A percentile compares a stretch with the other conserved stretches of the same genome.
These are phyloP conservation scores for Penicillium sp. DNA, from an alignment of 2,329 filamentous ascomycete species.

Conservation along the genomic window DNA sequence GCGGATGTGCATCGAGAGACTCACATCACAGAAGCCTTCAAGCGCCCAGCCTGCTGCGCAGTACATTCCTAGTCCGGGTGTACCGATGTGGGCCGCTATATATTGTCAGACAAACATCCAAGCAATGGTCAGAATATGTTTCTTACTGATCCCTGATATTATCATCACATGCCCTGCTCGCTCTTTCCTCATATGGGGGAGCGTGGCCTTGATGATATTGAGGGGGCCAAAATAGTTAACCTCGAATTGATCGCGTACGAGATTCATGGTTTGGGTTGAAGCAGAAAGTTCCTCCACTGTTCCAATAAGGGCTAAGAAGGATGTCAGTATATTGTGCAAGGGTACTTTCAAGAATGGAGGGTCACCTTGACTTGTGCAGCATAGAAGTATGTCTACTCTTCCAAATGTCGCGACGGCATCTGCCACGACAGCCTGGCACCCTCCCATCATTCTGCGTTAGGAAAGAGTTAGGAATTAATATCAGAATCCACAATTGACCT, in stretches of 20 bases:
- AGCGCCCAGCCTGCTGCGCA: constrained; percentile 92
- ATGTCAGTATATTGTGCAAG: constrained; percentile 7
- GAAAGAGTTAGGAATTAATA: constrained; percentile 10
- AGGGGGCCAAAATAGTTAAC: constrained; percentile 92
- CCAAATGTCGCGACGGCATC: constrained; percentile 83
- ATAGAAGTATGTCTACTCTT: constrained; percentile 83
- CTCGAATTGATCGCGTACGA: constrained; percentile 90
- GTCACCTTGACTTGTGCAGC: constrained; percentile 79
- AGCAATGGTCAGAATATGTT: constrained; percentile 1
- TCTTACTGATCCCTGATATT: constrained; percentile 73
- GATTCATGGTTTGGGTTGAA: constrained; percentile 66
- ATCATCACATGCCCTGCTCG: constrained; percentile 87
- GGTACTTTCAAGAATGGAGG: background rate
- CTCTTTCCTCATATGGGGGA: constrained; percentile 75
- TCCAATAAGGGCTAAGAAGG: constrained; percentile 69
- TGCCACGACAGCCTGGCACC: constrained; percentile 82
- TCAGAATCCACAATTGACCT: background rate
- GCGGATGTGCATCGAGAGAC: constrained; percentile 2
- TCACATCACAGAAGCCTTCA: constrained; percentile 88
- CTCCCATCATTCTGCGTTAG: constrained; percentile 53
- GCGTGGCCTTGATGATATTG: constrained; percentile 86
- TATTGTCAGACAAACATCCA: constrained; percentile 14
- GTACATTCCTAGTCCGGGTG: constrained; percentile 85
- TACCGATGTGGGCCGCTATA: constrained; percentile 78
- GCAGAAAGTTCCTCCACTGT: constrained; percentile 86